Evolutionary conservation across 495 filamentous ascomycete species (phyloP).

Genomic region (Hypoxylon intermedium): DNA sequence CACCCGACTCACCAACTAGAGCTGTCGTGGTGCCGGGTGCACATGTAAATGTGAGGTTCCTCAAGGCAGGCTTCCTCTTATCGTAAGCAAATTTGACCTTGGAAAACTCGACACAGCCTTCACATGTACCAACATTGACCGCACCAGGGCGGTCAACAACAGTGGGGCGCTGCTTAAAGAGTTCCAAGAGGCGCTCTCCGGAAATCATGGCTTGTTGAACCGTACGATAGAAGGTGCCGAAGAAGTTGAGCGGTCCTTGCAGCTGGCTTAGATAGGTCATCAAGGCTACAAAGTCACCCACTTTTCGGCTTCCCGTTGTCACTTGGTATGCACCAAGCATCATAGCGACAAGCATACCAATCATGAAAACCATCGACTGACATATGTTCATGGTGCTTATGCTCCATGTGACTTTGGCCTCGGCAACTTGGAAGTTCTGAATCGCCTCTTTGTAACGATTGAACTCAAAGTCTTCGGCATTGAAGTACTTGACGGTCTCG

Average conservation of each 20-base stretch:
- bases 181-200: constrained; percentile 89
- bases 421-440: constrained; percentile 79
- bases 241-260: constrained; percentile 93
- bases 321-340: constrained; percentile 92
- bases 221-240: constrained; percentile 95
- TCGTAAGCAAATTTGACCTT: constrained; percentile 93
- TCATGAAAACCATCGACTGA: constrained; percentile 92
- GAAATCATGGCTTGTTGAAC: constrained; percentile 98
- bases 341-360: constrained; percentile 81
- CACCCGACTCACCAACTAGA: constrained; percentile 93
- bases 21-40: constrained; percentile 91
- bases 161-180: constrained; percentile 89
- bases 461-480: constrained; percentile 93
- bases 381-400: constrained; percentile 92
- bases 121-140: constrained; percentile 65
- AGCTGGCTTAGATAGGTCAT: constrained; percentile 92
- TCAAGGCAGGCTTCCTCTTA: constrained; percentile 81
- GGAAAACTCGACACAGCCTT: constrained; percentile 82
- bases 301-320: constrained; percentile 68
- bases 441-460: constrained; percentile 71
- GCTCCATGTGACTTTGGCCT: constrained; percentile 86
- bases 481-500: constrained; percentile 99
- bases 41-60: constrained; percentile 81
- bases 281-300: constrained; percentile 81
- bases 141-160: constrained; percentile 71